Base-by-base conservation (phyloP, 805 yeast genomes). In the Starmerella bombi region DNA sequence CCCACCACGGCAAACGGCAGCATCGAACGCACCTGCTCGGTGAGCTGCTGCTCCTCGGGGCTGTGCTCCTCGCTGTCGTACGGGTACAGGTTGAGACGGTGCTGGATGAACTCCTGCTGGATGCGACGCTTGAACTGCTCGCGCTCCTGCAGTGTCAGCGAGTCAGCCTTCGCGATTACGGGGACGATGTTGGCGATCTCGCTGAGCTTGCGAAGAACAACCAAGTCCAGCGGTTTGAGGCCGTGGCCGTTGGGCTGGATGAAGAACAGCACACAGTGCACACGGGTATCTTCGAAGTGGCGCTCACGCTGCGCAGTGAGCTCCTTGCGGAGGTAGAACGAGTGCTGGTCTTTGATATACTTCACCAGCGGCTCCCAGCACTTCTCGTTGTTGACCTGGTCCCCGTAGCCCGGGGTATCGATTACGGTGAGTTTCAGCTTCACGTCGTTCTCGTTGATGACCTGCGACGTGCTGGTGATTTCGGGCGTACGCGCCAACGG, bases 351-450 rank as follows among this genome's bases (percentile, higher is more conserved):
- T 64, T 86, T 86, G 59, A 86, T 83, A 64, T 85, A 86, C 63
- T 83, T 84, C 50, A 86, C 78, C 48, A 86, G 77, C 39, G 95
- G 95, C 54, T 86, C 97, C 95, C 96, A 88, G 63, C 93, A 85
- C 62, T 80, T 81, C 55, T 82, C 93, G 62, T 86, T 86, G 65
- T 85, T 82, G 51, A 91, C 80, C 64, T 82, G 94, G 67, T 91
- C 98, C 30, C 95, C 97, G 67, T 84, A 91, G 14, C 97, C 97
- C 17, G 97, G 97, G 3, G 98, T 91, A 59, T 91, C 98, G 57
- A 91, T 82, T 41, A 91, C 76, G 54, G 84, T 86, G 49, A 91
- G 66, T 54, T 79, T 79, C 59, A 91, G 73, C 47, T 77, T 75
- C 42, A 91, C 97, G 50, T 80, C 81, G 59, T 84, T 85, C 63